phyloP scores from a whole-genome alignment of 2,329 filamentous ascomycete species.

The Botrytis byssoidea region DNA sequence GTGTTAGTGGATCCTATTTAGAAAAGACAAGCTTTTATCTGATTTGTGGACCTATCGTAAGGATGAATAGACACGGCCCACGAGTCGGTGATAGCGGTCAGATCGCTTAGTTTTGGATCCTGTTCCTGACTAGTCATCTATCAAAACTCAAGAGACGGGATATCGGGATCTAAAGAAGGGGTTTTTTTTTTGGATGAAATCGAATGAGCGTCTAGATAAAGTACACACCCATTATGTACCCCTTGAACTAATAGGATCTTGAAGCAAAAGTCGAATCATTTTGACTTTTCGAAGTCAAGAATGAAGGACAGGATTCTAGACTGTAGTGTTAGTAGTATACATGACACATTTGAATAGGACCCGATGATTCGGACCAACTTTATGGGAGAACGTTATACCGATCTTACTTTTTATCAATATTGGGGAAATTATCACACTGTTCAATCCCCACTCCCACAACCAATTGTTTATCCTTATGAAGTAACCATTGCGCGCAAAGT shows the following conservation, averaged over 20 bases:
- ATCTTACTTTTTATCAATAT: slow-evolving; percentile 6
- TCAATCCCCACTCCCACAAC: background rate
- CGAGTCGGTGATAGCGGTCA: background rate
- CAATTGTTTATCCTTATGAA: background rate
- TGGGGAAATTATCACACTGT: background rate
- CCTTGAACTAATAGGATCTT: background rate
- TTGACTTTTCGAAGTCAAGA: background rate
- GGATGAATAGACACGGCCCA: slow-evolving; percentile 2
- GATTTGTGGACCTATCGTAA: background rate
- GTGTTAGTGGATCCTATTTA: background rate
- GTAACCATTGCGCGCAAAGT: background rate
- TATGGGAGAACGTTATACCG: background rate
- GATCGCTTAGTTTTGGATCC: background rate
- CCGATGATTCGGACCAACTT: background rate
- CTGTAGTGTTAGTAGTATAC: background rate
- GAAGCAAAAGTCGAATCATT: background rate
- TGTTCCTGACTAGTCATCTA: slow-evolving; percentile 4
- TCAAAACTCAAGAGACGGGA: background rate
- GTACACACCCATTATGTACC: background rate
- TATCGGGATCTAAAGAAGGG: background rate
- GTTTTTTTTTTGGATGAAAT: background rate
- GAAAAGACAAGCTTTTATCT: background rate
- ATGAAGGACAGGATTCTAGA: background rate
- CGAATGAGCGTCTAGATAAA: background rate
- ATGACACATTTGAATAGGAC: background rate